Evolutionary conservation across 169 alveolate genomes (phyloP).

Genomic region (Eimeria maxima): DNA sequence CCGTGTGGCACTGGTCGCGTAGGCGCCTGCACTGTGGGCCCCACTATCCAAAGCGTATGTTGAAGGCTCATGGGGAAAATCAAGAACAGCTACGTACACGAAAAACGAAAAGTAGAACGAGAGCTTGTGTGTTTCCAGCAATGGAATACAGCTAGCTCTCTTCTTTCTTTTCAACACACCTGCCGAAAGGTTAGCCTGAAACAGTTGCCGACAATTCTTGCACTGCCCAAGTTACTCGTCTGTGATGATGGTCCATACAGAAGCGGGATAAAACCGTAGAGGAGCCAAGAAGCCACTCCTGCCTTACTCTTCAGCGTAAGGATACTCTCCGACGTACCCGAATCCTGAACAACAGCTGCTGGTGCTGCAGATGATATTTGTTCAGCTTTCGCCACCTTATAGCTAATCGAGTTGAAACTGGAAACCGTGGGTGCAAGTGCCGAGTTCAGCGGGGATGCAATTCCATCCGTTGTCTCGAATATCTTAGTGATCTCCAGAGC

Average conservation of each 20-base stretch:
- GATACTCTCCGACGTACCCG: neutral
- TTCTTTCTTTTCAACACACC: neutral
- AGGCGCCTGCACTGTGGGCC: neutral
- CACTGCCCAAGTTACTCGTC: slow-evolving; percentile 67
- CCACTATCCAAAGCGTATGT: neutral
- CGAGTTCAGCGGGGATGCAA: slow-evolving; percentile 15
- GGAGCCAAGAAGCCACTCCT: slow-evolving; percentile 77
- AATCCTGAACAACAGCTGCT: neutral
- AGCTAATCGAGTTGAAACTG: slow-evolving; percentile 41
- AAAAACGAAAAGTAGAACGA: neutral
- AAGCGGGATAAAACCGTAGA: slow-evolving; percentile 50
- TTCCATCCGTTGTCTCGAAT: slow-evolving; percentile 56
- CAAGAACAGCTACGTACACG: neutral
- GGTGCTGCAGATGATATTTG: neutral
- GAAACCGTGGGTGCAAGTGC: slow-evolving; percentile 42
- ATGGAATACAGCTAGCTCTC: neutral
- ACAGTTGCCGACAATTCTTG: slow-evolving; percentile 59
- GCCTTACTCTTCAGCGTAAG: slow-evolving; percentile 41
- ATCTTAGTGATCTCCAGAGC: slow-evolving; percentile 47
- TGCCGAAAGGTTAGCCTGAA: slow-evolving; percentile 73
- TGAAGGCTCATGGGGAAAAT: neutral
- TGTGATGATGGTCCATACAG: slow-evolving; percentile 72
- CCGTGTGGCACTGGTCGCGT: neutral
- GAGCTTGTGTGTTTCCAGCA: neutral
- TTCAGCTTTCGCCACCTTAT: slow-evolving; percentile 35